phyloP scores from a whole-genome alignment of 192 early-diverging fungal genomes.

The Diversispora epigaea region DNA sequence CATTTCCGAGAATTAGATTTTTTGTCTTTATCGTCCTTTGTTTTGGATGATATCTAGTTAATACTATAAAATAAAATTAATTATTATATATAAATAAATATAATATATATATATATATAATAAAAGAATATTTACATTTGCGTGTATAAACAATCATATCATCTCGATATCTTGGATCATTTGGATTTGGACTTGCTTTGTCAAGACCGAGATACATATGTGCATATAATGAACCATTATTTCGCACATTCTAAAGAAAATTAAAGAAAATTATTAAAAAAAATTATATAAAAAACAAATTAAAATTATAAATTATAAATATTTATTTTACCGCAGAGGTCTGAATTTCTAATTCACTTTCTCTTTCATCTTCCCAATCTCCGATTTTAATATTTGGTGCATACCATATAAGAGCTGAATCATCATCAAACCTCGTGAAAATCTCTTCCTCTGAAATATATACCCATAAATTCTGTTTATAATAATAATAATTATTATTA shows the following conservation, averaged over 20 bases:
- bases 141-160: constrained; percentile 50
- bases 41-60: constrained; percentile 54
- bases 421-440: constrained; percentile 46
- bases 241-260: constrained; percentile 45
- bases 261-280: constrained; percentile 7
- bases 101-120: neutral
- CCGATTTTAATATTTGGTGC: constrained; percentile 45
- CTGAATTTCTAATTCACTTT: constrained; percentile 44
- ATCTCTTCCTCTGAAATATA: constrained; percentile 49
- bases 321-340: constrained; percentile 43
- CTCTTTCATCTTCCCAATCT: constrained; percentile 43
- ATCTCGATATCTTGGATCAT: constrained; percentile 36
- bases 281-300: neutral
- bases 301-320: neutral
- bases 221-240: constrained; percentile 60
- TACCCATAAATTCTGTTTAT: constrained; percentile 46
- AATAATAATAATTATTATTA: neutral
- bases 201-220: constrained; percentile 58
- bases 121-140: constrained; percentile 43
- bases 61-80: constrained; percentile 24
- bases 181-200: constrained; percentile 45
- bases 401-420: constrained; percentile 43
- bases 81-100: neutral
- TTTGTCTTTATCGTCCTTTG: constrained; percentile 52
- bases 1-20: constrained; percentile 47